phyloP scores from a whole-genome alignment of 2,329 filamentous ascomycete species.

The Fusarium graminum region DNA sequence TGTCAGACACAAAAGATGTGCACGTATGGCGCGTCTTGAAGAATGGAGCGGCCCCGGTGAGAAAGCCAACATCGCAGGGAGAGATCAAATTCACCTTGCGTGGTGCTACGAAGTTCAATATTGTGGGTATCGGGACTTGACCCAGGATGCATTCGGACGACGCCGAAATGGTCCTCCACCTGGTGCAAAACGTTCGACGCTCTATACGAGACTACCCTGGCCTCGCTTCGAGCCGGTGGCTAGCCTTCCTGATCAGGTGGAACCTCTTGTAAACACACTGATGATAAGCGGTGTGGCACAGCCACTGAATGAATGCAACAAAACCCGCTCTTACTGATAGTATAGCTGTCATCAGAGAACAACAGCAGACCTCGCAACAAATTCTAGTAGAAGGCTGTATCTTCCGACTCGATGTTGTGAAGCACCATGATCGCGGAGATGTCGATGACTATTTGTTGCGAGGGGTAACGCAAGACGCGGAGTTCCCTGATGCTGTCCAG shows the following conservation, averaged over 20 bases:
- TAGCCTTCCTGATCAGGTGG: neutral
- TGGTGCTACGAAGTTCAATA: conserved; percentile 2
- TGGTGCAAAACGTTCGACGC: neutral
- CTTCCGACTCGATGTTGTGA: neutral
- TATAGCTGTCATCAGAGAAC: neutral
- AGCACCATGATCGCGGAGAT: neutral
- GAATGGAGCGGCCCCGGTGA: neutral
- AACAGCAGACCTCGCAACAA: neutral
- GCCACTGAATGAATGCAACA: neutral
- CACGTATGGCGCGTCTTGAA: conserved; percentile 5
- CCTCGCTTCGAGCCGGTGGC: conserved; percentile 1
- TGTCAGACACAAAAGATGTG: neutral
- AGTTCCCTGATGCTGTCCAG: neutral
- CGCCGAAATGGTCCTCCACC: neutral
- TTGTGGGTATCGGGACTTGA: conserved; percentile 4
- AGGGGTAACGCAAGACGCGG: neutral
- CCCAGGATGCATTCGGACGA: neutral
- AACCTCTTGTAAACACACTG: neutral
- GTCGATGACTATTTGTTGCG: neutral
- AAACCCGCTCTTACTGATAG: too few relatives aligned
- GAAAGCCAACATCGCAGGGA: neutral
- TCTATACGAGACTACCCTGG: conserved; percentile 2
- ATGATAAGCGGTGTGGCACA: neutral
- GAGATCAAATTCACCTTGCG: neutral
- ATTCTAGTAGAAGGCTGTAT: neutral